Evolutionary conservation across 164 flowering plant genomes (phyloP).

Genomic region (Aristolochia fimbriata): DNA sequence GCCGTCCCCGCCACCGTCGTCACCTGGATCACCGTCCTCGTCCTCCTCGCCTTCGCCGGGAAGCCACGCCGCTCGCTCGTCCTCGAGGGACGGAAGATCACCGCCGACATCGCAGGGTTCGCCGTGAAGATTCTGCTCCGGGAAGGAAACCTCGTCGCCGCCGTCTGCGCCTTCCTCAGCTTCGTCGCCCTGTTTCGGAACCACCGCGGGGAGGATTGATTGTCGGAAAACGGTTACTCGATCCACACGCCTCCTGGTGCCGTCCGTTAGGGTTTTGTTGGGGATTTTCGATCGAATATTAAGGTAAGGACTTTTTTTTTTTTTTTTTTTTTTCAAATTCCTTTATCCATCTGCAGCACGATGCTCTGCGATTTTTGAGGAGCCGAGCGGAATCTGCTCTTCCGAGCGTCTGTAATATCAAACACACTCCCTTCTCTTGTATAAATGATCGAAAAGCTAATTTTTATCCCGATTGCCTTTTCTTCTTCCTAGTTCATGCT

Average conservation of each 20-base stretch:
- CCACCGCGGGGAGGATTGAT: not conserved
- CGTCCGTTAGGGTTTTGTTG: not conserved
- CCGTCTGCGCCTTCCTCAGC: slow-evolving; percentile 34
- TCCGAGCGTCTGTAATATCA: too few species aligned
- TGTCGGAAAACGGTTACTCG: not conserved
- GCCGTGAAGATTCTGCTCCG: slow-evolving; percentile 28
- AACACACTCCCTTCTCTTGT: too few species aligned
- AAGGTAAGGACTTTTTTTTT: not conserved
- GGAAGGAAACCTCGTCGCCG: slow-evolving; percentile 31
- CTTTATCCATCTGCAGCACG: too few species aligned
- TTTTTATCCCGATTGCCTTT: too few species aligned
- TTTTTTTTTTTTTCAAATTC: too few species aligned
- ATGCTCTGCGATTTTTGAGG: too few species aligned
- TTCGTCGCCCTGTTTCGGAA: slow-evolving; percentile 15
- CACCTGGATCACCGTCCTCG: slow-evolving; percentile 69
- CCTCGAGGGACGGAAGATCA: slow-evolving; percentile 48
- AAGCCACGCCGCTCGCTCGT: slow-evolving; percentile 49
- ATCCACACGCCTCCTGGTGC: not conserved
- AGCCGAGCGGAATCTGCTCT: too few species aligned
- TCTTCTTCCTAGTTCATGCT: too few species aligned
- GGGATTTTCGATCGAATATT: too few species aligned
- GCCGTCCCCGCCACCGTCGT: slow-evolving; percentile 57
- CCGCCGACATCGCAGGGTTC: slow-evolving; percentile 40
- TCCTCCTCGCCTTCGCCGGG: slow-evolving; percentile 59
- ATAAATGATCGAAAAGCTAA: too few species aligned